A percentile compares a stretch with the other conserved stretches of the same genome.
Evolutionary conservation across 2,329 filamentous ascomycete species (phyloP).

Genomic region (Ceratocystis harringtonii): DNA sequence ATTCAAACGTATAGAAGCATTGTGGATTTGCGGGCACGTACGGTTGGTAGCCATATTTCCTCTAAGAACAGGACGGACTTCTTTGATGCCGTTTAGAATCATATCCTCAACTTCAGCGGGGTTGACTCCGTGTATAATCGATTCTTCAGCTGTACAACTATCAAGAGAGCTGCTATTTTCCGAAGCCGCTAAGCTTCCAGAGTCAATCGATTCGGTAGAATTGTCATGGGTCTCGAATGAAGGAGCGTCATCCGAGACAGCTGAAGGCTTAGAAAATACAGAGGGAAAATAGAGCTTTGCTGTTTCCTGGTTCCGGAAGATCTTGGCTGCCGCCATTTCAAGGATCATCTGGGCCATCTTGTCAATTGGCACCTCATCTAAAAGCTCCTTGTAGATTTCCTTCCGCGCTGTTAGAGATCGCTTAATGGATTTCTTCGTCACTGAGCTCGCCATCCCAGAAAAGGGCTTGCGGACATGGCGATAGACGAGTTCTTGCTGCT

Average conservation of each 20-base stretch:
- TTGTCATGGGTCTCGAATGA: too few relatives aligned
- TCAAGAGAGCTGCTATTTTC: not conserved
- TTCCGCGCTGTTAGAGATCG: constrained; percentile 1
- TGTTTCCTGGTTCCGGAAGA: constrained; percentile 4
- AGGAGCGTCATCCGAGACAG: not conserved
- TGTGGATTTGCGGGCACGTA: not conserved
- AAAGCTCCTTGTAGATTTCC: not conserved
- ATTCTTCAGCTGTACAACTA: not conserved
- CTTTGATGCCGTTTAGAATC: not conserved
- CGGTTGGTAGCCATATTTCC: not conserved
- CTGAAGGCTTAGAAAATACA: not conserved
- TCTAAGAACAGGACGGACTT: not conserved
- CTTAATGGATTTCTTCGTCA: not conserved
- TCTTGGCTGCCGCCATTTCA: constrained; percentile 8
- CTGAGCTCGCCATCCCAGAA: not conserved
- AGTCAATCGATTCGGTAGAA: not conserved
- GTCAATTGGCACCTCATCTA: constrained; percentile 2
- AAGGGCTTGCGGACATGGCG: constrained; percentile 9
- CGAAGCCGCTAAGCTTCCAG: not conserved
- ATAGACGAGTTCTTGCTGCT: constrained; percentile 7
- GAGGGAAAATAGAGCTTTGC: constrained; percentile 7
- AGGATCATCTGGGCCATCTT: constrained; percentile 7
- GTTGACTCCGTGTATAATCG: not conserved
- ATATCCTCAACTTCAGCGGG: not conserved
- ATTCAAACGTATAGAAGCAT: not conserved